A percentile compares a stretch with the other conserved stretches of the same genome.
Evolutionary conservation across 2,329 filamentous ascomycete species (phyloP).

Genomic region (Clarireedia hainanense): DNA sequence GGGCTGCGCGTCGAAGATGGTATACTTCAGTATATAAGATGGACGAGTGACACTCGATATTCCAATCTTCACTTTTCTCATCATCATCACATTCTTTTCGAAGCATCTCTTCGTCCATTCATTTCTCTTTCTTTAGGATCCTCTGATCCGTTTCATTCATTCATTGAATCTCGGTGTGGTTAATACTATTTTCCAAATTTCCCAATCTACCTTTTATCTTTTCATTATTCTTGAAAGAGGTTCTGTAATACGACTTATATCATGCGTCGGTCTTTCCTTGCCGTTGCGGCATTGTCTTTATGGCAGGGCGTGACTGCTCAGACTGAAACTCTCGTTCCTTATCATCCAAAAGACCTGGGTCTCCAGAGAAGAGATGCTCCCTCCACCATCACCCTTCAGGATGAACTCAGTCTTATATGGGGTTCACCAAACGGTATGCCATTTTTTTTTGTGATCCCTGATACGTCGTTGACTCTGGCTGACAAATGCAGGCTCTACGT

Average conservation of each 20-base stretch:
- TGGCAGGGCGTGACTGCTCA: conserved; percentile 5
- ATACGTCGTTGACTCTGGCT: background rate
- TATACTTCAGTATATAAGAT: conserved; percentile 2
- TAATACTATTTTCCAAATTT: background rate
- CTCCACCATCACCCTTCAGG: conserved; percentile 2
- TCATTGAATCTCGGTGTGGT: background rate
- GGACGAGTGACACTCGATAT: background rate
- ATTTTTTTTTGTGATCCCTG: background rate
- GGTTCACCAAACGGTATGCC: conserved; percentile 3
- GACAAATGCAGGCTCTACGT: conserved; percentile 2
- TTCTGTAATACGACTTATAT: background rate
- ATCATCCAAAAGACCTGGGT: background rate
- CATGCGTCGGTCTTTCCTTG: conserved; percentile 4
- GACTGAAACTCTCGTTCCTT: conserved; percentile 4
- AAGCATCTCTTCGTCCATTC: conserved; percentile 2
- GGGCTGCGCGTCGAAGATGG: background rate
- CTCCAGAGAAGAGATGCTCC: conserved; percentile 5
- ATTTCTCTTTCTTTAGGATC: conserved; percentile 1
- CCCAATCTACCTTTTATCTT: background rate
- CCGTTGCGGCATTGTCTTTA: conserved; percentile 6
- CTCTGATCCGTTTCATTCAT: conserved; percentile 8
- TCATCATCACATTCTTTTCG: conserved; percentile 6
- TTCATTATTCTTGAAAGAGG: too few relatives aligned
- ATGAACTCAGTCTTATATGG: conserved; percentile 7
- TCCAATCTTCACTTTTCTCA: background rate